A percentile compares a stretch with the other conserved stretches of the same genome.
Evolutionary conservation across 208 protist species (phyloP).

Genomic region (Wallacemonas collosoma): DNA sequence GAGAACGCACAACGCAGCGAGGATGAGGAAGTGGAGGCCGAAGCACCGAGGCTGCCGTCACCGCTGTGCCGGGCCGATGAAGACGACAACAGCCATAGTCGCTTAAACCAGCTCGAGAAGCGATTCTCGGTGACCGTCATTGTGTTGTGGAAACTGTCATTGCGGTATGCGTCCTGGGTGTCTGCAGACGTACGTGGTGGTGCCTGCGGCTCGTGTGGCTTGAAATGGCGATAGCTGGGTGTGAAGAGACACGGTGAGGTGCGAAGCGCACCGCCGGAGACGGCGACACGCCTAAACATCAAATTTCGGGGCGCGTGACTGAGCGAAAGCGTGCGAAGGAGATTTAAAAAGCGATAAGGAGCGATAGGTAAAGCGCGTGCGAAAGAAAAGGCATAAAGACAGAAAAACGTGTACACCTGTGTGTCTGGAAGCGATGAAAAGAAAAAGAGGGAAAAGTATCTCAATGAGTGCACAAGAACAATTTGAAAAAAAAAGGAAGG

Average conservation of each 20-base stretch:
- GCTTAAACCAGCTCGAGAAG: conserved; percentile 66
- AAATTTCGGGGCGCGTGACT: not conserved
- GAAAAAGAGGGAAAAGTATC: too few relatives aligned
- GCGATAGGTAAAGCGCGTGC: too few relatives aligned
- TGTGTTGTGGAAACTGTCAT: not conserved
- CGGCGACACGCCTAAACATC: not conserved
- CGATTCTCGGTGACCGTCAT: conserved; percentile 48
- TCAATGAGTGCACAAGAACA: too few relatives aligned
- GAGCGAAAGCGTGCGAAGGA: too few relatives aligned
- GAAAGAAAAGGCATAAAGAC: too few relatives aligned
- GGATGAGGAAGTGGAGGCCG: conserved; percentile 11
- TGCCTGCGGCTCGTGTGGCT: not conserved
- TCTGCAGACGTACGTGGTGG: too few relatives aligned
- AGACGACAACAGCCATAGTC: conserved; percentile 55
- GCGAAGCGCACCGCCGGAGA: not conserved
- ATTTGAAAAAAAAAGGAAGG: conserved; percentile 6
- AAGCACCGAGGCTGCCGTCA: too few relatives aligned
- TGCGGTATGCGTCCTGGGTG: not conserved
- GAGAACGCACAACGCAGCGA: not conserved
- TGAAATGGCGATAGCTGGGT: not conserved
- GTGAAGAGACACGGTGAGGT: not conserved
- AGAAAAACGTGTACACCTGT: too few relatives aligned
- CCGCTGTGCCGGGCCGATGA: too few relatives aligned
- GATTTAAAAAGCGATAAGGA: too few relatives aligned
- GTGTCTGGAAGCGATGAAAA: too few relatives aligned